A percentile compares a stretch with the other conserved stretches of the same genome.
Conservation (phyloP, 768 basidiomycete species). For the Russula earlei region DNA sequence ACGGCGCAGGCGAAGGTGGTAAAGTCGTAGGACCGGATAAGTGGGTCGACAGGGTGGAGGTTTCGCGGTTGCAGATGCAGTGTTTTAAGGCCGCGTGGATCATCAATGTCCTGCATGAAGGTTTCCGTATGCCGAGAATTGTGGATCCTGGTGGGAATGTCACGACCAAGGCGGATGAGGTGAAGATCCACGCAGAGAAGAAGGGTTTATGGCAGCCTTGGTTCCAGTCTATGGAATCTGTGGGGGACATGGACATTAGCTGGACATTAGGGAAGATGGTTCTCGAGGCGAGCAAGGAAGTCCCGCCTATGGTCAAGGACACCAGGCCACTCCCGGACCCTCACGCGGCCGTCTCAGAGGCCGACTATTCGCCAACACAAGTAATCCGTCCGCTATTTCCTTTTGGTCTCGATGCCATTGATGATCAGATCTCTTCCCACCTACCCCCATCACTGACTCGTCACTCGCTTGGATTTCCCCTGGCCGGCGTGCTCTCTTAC, state of each 20-base stretch:
- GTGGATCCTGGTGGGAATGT: slow-evolving; percentile 77
- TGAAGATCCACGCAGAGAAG: slow-evolving; percentile 62
- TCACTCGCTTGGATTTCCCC: slow-evolving; percentile 63
- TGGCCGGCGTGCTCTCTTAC: slow-evolving; percentile 52
- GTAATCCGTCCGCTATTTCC: slow-evolving; percentile 55
- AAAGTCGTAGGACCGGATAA: slow-evolving; percentile 52
- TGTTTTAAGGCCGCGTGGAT: slow-evolving; percentile 99
- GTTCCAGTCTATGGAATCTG: slow-evolving; percentile 92
- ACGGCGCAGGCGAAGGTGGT: slow-evolving; percentile 55
- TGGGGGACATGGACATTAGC: slow-evolving; percentile 86
- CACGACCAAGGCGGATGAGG: slow-evolving; percentile 59
- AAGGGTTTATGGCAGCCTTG: slow-evolving; percentile 75
- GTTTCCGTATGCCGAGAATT: slow-evolving; percentile 88
- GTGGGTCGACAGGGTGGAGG: slow-evolving; percentile 70
- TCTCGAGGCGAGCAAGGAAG: slow-evolving; percentile 87
- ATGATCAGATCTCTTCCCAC: slow-evolving; percentile 56
- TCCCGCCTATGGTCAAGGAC: slow-evolving; percentile 39
- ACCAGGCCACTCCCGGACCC: slow-evolving; percentile 62
- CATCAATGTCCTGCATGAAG: slow-evolving; percentile 90
- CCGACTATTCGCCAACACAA: slow-evolving; percentile 43
- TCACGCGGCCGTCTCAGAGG: slow-evolving; percentile 27
- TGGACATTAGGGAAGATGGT: slow-evolving; percentile 99
- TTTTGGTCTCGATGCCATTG: slow-evolving; percentile 47
- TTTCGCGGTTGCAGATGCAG: slow-evolving; percentile 87
- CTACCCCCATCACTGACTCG: slow-evolving; percentile 54